Conservation (phyloP, 2,329 filamentous ascomycete genomes). For the Claviceps sp. region DNA sequence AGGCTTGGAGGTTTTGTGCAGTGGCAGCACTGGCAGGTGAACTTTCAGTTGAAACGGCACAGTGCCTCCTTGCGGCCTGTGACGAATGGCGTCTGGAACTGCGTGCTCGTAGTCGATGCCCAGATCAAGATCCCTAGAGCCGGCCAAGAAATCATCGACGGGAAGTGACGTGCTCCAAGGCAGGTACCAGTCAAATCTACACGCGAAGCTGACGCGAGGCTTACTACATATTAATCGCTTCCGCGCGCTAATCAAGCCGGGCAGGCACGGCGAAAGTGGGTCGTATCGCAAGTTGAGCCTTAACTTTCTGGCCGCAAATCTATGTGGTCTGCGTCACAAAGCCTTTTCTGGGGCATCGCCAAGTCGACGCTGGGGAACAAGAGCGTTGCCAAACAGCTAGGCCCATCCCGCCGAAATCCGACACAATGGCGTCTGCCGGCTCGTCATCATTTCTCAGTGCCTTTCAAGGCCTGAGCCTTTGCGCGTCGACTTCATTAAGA, state of each 20-base stretch:
- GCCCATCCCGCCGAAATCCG: slow-evolving; percentile 2
- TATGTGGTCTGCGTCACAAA: neutral
- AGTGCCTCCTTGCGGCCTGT: slow-evolving; percentile 12
- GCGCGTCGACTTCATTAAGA: slow-evolving; percentile 24
- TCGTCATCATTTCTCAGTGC: slow-evolving; percentile 34
- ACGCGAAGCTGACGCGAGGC: slow-evolving; percentile 34
- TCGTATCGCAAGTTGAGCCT: slow-evolving; percentile 6
- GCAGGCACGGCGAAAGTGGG: no score
- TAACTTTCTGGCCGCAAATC: slow-evolving; percentile 13
- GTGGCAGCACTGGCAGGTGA: slow-evolving; percentile 4
- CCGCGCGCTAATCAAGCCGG: neutral
- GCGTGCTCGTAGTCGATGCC: neutral
- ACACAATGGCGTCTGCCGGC: slow-evolving; percentile 33
- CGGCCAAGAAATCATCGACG: slow-evolving; percentile 15
- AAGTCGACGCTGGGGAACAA: no score
- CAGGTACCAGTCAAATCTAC: slow-evolving; percentile 6
- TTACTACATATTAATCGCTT: no score
- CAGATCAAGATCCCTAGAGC: slow-evolving; percentile 8
- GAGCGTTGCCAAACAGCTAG: neutral
- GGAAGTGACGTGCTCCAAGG: slow-evolving; percentile 19
- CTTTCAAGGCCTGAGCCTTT: slow-evolving; percentile 36
- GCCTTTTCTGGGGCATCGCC: neutral
- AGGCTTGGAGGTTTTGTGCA: slow-evolving; percentile 1
- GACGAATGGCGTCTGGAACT: slow-evolving; percentile 11
- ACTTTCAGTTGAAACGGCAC: slow-evolving; percentile 1